These are phyloP conservation scores for Ormosia emarginata DNA, from an alignment of 306 rosid species.

Conservation along the genomic window DNA sequence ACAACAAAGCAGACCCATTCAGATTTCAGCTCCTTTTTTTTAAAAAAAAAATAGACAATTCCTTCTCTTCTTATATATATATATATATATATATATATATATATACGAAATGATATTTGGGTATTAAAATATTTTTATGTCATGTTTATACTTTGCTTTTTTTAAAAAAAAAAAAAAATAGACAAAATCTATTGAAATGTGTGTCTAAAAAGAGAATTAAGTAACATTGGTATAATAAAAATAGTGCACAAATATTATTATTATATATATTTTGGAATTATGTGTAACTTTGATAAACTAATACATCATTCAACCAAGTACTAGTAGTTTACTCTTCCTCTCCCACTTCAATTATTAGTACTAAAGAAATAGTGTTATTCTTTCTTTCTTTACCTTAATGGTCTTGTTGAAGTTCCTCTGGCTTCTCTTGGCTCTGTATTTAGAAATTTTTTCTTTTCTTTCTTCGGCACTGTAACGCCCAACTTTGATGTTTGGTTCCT, in stretches of 20 bases:
- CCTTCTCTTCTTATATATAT: no score
- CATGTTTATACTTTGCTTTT: no score
- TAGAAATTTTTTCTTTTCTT: slow-evolving; percentile 78
- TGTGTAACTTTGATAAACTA: background rate
- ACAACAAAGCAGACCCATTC: slow-evolving; percentile 7
- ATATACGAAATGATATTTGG: no score
- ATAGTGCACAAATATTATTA: background rate
- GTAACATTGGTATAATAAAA: no score
- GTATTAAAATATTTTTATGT: no score
- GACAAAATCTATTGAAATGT: no score
- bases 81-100: no score
- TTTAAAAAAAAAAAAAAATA: no score
- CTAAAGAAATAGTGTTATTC: background rate
- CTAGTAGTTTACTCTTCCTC: background rate
- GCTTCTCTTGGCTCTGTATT: slow-evolving; percentile 85
- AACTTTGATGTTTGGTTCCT: slow-evolving; percentile 64
- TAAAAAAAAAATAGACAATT: no score
- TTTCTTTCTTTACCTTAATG: slow-evolving; percentile 54
- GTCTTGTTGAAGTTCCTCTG: slow-evolving; percentile 97
- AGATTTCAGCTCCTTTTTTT: background rate
- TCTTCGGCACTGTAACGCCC: slow-evolving; percentile 83
- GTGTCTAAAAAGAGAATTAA: background rate
- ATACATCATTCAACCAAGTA: background rate
- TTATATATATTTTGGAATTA: background rate
- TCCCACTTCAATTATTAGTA: background rate